Base-by-base conservation (phyloP, 768 basidiomycete species). In the Mycena indigotica region DNA sequence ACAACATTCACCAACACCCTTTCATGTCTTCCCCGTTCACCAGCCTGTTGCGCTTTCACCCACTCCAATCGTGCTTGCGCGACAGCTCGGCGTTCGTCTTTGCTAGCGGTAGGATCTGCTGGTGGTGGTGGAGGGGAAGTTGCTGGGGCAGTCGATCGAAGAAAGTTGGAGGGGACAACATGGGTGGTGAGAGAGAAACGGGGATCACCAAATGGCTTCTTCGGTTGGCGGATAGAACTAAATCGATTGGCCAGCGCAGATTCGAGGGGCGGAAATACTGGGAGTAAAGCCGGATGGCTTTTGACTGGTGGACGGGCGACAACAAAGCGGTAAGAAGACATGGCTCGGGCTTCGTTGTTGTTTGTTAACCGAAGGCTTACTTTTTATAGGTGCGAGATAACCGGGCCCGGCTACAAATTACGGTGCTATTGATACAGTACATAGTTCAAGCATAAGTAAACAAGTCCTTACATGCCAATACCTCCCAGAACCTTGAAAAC, bases 401-500 rank as follows among this genome's bases (percentile, higher is more conserved):
- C 41, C n/a, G n/a, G 41, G 23, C 41, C 8, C 15, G n/a, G n/a
- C 15, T 19, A 44, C 6, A 48, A 4, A 48, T 10, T 21, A 21
- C 32, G 19, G 15, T n/a, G 39, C 1, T 53, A 30, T 60, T 30
- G 21, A 55, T 30, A 26, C 5, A 44, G 51, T 39, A 35, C 41
- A 49, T 59, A 48, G 30, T 54, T 38, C 19, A 50, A 40, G 40
- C 28, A 25, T 40, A 25, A 60, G 41, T 32, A 28, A 17, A 54
- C 38, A 26, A 53, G 49, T 57, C 38, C 41, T 64, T 55, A 67
- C 17, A 61, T 68, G 13, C 77, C 75, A 62, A 82, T 73, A 3
- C 84, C 82, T 38, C 77, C 76, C 53, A 89, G 71, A 3, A 91
- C 83, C 68, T 80, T 82, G 67, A 92, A 92, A 5, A 91, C 87